Conservation (phyloP, 2,329 filamentous ascomycete genomes). For the Ilyonectria sp. region DNA sequence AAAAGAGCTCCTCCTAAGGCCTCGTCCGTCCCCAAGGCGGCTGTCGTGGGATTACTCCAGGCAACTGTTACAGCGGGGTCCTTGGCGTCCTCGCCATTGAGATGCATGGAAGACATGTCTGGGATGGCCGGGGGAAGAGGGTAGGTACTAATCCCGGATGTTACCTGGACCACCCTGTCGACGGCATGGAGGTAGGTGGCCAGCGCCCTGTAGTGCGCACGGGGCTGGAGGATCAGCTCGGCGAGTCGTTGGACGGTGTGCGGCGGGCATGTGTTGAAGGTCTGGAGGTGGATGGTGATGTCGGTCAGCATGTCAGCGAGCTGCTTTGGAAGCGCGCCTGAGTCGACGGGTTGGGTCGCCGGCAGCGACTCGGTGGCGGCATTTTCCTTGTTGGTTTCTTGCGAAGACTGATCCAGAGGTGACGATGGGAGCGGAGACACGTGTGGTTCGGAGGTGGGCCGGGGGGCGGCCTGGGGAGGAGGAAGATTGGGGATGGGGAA, state of each 20-base stretch:
- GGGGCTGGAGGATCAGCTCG: constrained; percentile 86
- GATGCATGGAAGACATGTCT: constrained; percentile 68
- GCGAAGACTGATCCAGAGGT: constrained; percentile 62
- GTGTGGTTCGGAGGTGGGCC: constrained; percentile 59
- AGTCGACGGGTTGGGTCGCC: constrained; percentile 50
- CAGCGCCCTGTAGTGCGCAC: constrained; percentile 84
- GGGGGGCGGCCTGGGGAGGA: constrained; percentile 58
- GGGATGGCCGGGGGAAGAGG: constrained; percentile 81
- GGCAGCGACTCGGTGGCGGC: constrained; percentile 61
- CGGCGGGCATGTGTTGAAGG: constrained; percentile 83
- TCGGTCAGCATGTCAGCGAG: constrained; percentile 74
- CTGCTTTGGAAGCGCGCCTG: constrained; percentile 72
- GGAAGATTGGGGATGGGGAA: constrained; percentile 80
- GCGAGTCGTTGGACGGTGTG: constrained; percentile 94
- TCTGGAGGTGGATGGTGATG: constrained; percentile 74
- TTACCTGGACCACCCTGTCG: constrained; percentile 91
- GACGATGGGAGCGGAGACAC: constrained; percentile 62
- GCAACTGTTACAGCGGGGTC: constrained; percentile 58
- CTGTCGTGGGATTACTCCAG: constrained; percentile 64
- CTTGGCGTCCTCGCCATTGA: constrained; percentile 73
- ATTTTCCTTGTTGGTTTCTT: constrained; percentile 80
- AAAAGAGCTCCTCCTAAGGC: constrained; percentile 90
- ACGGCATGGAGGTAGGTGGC: constrained; percentile 91
- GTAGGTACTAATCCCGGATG: constrained; percentile 84
- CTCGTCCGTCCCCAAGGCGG: constrained; percentile 84